Base-by-base conservation (phyloP, 306 rosid genomes). In the Prunus fruticosa region DNA sequence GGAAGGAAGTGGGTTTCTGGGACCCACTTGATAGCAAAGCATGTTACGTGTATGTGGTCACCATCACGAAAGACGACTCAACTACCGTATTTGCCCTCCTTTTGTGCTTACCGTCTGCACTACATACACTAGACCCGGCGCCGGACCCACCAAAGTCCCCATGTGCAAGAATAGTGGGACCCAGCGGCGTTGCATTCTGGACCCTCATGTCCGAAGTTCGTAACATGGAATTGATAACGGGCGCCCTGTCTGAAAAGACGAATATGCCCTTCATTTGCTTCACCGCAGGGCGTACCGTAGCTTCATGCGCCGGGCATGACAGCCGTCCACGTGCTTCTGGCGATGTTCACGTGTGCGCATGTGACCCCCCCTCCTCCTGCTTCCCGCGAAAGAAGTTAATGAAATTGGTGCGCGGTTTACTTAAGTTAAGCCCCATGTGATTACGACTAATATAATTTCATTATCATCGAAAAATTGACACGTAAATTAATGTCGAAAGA, bases 341-440 rank as follows among this genome's bases (percentile, higher is more conserved):
- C 80, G 72, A 52, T 2, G 77, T 86, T 88, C 97, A 88, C 89
- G 87, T 90, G 93, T 69, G 65, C 50, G 78, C 96, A 90, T 88
- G 93, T 87, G 97, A 77, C 60, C 2, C 52, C 64, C 63, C 38
- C 67, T 25, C 64, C 38, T 53, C 49, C 74, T 20, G 49, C 30
- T 56, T 79, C 86, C 86, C 76, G 83, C 82, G 41, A 56, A 68
- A 32, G 45, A 61, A 46, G 83, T 80, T 63, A 67, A 68, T 80
- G 84, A 45, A 74, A 56, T 54, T 72, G 70, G 70, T 69, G 84
- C 86, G 69, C 86, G 75, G 80, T 6, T 85, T 73, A 65, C 82
- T 69, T 78, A 73, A 73, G 19, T 69, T 78, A 73, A 73, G 19
- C 23, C 54, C 82, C 89, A 85, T 80, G 89, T 82, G 87, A 82